Conservation (phyloP, 164 flowering plant species). For the Berberis vulgaris region DNA sequence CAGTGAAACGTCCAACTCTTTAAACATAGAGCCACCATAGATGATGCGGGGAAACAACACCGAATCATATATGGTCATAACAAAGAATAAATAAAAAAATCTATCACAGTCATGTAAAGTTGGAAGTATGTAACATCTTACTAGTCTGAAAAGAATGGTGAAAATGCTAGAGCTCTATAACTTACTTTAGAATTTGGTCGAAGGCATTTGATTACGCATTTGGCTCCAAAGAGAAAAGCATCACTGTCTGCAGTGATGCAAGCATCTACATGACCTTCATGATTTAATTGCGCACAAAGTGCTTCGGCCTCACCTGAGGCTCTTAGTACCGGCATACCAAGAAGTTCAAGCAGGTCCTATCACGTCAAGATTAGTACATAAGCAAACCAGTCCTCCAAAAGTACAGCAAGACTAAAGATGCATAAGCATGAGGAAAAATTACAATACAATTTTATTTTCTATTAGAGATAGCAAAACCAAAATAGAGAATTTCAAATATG, state of each 20-base stretch:
- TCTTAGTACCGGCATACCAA: constrained; percentile 80
- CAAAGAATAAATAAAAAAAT: too few species aligned
- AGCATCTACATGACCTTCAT: constrained; percentile 83
- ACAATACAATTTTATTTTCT: too few species aligned
- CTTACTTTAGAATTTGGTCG: constrained; percentile 65
- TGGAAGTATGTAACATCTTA: too few species aligned
- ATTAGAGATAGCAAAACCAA: too few species aligned
- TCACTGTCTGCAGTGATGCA: constrained; percentile 91
- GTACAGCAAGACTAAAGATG: too few species aligned
- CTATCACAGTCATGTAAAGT: too few species aligned
- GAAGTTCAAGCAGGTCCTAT: constrained; percentile 80
- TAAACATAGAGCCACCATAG: too few species aligned
- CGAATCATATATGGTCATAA: too few species aligned
- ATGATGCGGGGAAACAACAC: too few species aligned
- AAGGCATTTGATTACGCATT: constrained; percentile 67
- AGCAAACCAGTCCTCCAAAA: not conserved
- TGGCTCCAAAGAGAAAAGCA: constrained; percentile 91
- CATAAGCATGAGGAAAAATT: too few species aligned
- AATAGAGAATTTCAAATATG: too few species aligned
- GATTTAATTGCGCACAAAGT: constrained; percentile 77
- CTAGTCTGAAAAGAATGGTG: not conserved
- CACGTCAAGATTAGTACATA: constrained; percentile 7
- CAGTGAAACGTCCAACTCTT: too few species aligned
- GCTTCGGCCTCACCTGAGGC: constrained; percentile 93
- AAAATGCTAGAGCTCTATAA: not conserved